phyloP scores from a whole-genome alignment of 345 rosid species.

The Populus tremula region DNA sequence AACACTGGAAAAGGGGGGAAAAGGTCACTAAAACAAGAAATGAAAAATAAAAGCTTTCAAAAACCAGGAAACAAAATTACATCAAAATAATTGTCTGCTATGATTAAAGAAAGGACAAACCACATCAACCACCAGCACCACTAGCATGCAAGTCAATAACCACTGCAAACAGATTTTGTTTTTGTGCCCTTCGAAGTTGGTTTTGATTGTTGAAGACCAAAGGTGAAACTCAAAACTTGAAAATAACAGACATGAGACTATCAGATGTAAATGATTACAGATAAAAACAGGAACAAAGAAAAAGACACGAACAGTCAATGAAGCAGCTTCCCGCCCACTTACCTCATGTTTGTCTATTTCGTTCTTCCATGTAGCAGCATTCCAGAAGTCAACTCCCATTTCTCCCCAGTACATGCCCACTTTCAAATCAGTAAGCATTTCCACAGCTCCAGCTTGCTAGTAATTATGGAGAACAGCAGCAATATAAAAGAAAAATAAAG shows the following conservation, averaged over 20 bases:
- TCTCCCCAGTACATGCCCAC: conserved; percentile 82
- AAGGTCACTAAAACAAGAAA: not conserved
- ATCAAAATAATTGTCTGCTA: not conserved
- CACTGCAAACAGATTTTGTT: not conserved
- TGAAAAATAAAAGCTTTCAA: not conserved
- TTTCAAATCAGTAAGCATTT: conserved; percentile 61
- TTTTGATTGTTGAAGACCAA: not conserved
- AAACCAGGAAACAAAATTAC: not conserved
- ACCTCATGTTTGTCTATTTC: conserved; percentile 70
- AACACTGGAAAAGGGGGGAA: not conserved
- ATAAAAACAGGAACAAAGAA: not conserved
- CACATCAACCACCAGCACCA: not conserved
- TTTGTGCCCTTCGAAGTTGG: not conserved
- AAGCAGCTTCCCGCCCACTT: not conserved
- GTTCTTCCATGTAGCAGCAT: conserved; percentile 48
- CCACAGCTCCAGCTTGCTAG: conserved; percentile 79
- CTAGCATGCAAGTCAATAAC: not conserved
- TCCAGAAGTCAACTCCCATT: conserved; percentile 78
- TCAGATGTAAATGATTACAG: not conserved
- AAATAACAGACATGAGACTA: not conserved
- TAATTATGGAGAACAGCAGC: conserved; percentile 1
- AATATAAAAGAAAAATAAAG: not conserved
- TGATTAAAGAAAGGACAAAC: not conserved
- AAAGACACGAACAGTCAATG: not conserved
- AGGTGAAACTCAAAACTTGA: not conserved